These are phyloP conservation scores for Oryza officinalis DNA, from an alignment of 176 grass and related monocot genomes.

Conservation along the genomic window DNA sequence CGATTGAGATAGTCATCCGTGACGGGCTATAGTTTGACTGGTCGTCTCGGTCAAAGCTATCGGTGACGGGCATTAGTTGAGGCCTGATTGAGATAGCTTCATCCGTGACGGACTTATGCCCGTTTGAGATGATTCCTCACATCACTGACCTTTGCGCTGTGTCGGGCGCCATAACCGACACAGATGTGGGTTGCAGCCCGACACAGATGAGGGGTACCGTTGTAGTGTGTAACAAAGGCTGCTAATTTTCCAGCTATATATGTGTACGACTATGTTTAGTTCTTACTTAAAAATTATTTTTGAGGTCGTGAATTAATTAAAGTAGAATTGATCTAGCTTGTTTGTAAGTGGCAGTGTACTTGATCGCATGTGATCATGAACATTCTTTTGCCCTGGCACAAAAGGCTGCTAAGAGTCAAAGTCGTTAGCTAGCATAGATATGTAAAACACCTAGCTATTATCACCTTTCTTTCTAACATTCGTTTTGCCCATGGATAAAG, in stretches of 20 bases:
- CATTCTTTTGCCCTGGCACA: conserved; percentile 25
- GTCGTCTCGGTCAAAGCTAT: too few relatives aligned
- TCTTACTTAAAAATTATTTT: background rate
- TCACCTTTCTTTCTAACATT: conserved; percentile 15
- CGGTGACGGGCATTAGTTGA: too few relatives aligned
- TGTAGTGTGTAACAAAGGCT: too few relatives aligned
- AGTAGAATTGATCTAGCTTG: background rate
- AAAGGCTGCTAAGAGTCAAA: conserved; percentile 24
- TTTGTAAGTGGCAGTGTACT: background rate
- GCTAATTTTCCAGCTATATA: background rate
- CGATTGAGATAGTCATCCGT: too few relatives aligned
- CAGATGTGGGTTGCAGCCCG: too few relatives aligned
- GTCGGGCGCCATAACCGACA: too few relatives aligned
- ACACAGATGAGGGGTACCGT: too few relatives aligned
- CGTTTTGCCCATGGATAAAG: conserved; percentile 25
- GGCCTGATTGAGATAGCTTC: too few relatives aligned
- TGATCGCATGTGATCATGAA: background rate
- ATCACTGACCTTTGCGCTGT: too few relatives aligned
- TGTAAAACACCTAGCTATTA: background rate
- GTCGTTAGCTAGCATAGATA: background rate
- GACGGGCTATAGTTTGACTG: too few relatives aligned
- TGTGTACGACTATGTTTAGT: background rate
- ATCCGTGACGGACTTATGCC: too few relatives aligned
- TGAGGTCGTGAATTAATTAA: background rate
- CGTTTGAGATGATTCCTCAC: too few relatives aligned